Evolutionary conservation across 2,329 filamentous ascomycete species (phyloP).

Genomic region (Pseudogymnoascus sp.): DNA sequence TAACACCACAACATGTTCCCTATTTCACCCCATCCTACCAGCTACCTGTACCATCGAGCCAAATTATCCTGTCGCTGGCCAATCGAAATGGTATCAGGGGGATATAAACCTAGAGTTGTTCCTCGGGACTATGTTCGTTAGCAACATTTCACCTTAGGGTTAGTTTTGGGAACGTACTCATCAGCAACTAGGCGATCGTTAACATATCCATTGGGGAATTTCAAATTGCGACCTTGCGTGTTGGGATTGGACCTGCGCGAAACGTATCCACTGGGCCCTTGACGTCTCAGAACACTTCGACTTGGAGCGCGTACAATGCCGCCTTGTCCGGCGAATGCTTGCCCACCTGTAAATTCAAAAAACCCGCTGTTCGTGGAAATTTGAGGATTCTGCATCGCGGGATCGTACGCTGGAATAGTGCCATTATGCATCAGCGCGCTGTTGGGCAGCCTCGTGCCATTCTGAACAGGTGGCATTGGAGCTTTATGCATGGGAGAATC

Average conservation of each 20-base stretch:
- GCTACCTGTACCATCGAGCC: background rate
- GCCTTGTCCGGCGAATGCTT: background rate
- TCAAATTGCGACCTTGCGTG: background rate
- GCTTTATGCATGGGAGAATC: background rate
- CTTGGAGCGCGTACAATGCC: background rate
- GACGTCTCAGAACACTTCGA: background rate
- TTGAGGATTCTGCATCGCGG: background rate
- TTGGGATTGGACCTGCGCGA: too few relatives aligned
- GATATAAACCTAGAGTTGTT: background rate
- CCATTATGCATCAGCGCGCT: background rate
- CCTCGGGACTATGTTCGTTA: background rate
- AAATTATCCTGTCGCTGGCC: background rate
- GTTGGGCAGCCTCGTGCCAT: background rate
- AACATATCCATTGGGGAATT: background rate
- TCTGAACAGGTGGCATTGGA: background rate
- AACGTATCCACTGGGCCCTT: background rate
- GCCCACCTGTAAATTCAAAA: background rate
- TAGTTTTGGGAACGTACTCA: background rate
- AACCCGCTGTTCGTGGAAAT: background rate
- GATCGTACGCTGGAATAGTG: background rate
- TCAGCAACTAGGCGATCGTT: background rate
- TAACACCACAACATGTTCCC: too few relatives aligned
- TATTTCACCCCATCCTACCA: too few relatives aligned
- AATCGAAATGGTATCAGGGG: background rate
- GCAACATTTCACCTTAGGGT: background rate